Evolutionary conservation across 1,139 yeast species (phyloP).

Genomic region (Suhomyces guaymorum): DNA sequence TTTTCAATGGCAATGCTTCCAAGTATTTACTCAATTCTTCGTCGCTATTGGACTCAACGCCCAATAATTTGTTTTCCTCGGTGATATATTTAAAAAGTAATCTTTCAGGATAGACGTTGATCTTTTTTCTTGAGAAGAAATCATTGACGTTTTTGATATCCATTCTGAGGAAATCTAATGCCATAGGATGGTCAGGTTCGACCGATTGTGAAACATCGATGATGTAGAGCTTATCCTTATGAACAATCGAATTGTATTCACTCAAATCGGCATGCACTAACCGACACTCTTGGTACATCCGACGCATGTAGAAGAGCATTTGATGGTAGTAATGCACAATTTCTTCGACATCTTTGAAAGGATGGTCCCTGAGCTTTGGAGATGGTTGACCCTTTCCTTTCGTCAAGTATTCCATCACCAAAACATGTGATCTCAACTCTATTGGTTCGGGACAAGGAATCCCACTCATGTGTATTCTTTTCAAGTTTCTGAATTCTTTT

Average conservation of each 20-base stretch:
- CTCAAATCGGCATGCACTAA: slow-evolving; percentile 96
- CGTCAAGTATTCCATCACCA: slow-evolving; percentile 90
- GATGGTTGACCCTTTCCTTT: slow-evolving; percentile 82
- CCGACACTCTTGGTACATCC: slow-evolving; percentile 83
- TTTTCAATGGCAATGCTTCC: slow-evolving; percentile 52
- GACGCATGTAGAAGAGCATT: slow-evolving; percentile 80
- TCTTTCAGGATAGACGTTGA: slow-evolving; percentile 79
- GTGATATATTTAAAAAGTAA: slow-evolving; percentile 74
- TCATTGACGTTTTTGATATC: slow-evolving; percentile 95
- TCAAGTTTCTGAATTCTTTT: slow-evolving; percentile 90
- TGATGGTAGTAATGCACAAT: slow-evolving; percentile 70
- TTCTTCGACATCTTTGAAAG: slow-evolving; percentile 63
- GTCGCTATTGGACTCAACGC: slow-evolving; percentile 42
- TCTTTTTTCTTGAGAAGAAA: slow-evolving; percentile 70
- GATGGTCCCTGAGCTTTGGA: slow-evolving; percentile 83
- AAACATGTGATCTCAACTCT: slow-evolving; percentile 83
- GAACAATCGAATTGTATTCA: slow-evolving; percentile 91
- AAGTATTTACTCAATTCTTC: slow-evolving; percentile 39
- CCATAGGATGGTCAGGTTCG: slow-evolving; percentile 97
- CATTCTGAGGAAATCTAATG: slow-evolving; percentile 92
- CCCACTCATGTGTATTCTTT: slow-evolving; percentile 72
- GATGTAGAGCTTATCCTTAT: slow-evolving; percentile 74
- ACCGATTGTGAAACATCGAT: slow-evolving; percentile 98
- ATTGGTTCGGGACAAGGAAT: slow-evolving; percentile 93
- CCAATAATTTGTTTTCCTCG: slow-evolving; percentile 40